phyloP scores from a whole-genome alignment of 371 early-diverging fungal genomes.

The Apophysomyces variabilis region DNA sequence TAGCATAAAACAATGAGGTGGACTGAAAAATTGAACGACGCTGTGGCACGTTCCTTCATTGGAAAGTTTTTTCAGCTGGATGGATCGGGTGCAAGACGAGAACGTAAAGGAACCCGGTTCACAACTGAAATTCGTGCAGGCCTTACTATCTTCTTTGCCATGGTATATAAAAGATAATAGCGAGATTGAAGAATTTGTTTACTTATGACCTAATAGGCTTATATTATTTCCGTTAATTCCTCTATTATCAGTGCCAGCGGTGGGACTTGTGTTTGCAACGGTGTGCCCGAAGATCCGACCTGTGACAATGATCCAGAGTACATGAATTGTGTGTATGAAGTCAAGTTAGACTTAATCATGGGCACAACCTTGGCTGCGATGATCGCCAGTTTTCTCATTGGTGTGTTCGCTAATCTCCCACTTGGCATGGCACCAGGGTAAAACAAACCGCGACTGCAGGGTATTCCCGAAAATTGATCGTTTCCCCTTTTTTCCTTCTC shows the following conservation, averaged over 20 bases:
- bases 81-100: constrained; percentile 56
- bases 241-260: constrained; percentile 75
- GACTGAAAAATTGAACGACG: constrained; percentile 51
- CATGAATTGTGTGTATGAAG: constrained; percentile 59
- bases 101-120: constrained; percentile 64
- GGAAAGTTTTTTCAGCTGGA: constrained; percentile 71
- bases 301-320: constrained; percentile 56
- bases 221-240: constrained; percentile 76
- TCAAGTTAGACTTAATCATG: constrained; percentile 71
- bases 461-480: neutral
- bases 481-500: too few relatives aligned
- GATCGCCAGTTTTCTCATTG: constrained; percentile 68
- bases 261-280: constrained; percentile 69
- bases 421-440: constrained; percentile 74
- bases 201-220: constrained; percentile 33
- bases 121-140: constrained; percentile 74
- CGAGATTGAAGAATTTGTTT: neutral
- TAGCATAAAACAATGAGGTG: constrained; percentile 19
- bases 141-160: constrained; percentile 71
- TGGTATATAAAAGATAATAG: constrained; percentile 31
- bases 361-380: constrained; percentile 68
- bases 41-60: constrained; percentile 55
- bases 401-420: constrained; percentile 72
- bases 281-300: constrained; percentile 41
- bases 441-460: neutral